A percentile compares a stretch with the other conserved stretches of the same genome.
Conservation (phyloP, 164 flowering plant species). For the Magnolia officinalis region DNA sequence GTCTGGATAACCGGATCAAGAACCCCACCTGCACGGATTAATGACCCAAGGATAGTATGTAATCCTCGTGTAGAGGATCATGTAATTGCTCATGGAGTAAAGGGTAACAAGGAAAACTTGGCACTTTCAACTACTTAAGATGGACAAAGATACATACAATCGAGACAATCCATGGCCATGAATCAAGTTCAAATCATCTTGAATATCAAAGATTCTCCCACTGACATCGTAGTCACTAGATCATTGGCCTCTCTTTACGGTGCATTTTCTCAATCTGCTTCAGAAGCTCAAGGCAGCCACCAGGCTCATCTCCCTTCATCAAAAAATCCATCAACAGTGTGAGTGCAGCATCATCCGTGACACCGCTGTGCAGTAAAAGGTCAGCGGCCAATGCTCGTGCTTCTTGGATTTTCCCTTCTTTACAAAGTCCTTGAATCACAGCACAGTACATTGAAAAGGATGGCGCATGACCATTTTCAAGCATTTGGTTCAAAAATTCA, state of each 20-base stretch:
- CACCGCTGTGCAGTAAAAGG: constrained; percentile 7
- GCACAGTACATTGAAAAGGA: constrained; percentile 5
- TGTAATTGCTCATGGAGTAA: background rate
- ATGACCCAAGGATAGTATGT: background rate
- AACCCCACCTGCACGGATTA: background rate
- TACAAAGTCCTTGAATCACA: constrained; percentile 8
- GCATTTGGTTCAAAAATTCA: constrained; percentile 3
- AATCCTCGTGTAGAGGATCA: background rate
- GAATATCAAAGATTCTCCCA: background rate
- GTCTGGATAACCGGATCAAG: background rate
- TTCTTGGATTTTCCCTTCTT: constrained; percentile 12
- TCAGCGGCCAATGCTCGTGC: constrained; percentile 6
- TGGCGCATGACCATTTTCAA: constrained; percentile 4
- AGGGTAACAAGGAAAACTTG: background rate
- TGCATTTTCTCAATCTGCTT: constrained; percentile 5
- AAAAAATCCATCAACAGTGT: constrained; percentile 5
- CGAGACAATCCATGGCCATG: background rate
- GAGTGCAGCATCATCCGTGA: background rate
- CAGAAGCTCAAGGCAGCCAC: constrained; percentile 6
- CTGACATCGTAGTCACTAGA: background rate
- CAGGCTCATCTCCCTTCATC: constrained; percentile 4
- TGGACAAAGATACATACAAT: background rate
- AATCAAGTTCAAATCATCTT: background rate
- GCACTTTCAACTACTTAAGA: background rate
- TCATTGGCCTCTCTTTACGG: constrained; percentile 3